These are phyloP conservation scores for Colletotrichum tanaceti DNA, from an alignment of 2,329 filamentous ascomycete genomes.

Conservation along the genomic window DNA sequence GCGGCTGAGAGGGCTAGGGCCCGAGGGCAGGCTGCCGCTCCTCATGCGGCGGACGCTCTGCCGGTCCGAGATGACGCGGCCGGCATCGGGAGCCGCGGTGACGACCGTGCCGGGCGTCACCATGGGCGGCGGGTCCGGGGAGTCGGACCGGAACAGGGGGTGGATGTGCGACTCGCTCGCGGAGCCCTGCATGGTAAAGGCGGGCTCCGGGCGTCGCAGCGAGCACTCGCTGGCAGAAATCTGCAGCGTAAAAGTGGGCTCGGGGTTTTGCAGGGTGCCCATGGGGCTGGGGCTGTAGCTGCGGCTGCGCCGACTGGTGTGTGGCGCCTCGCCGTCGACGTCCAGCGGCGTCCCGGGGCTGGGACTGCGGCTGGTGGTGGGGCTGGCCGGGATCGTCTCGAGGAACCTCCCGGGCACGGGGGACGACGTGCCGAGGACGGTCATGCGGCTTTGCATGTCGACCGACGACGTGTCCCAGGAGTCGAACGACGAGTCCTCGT, in stretches of 20 bases:
- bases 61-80: conserved; percentile 69
- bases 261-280: conserved; percentile 42
- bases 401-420: conserved; percentile 65
- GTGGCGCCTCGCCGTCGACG: conserved; percentile 58
- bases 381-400: conserved; percentile 78
- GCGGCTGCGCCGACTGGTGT: conserved; percentile 57
- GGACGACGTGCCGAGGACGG: conserved; percentile 63
- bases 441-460: conserved; percentile 70
- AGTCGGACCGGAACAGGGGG: conserved; percentile 80
- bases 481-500: conserved; percentile 74
- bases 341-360: conserved; percentile 73
- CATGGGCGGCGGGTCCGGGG: conserved; percentile 72
- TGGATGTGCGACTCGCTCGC: conserved; percentile 77
- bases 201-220: conserved; percentile 32
- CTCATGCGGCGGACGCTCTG: conserved; percentile 65
- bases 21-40: conserved; percentile 64
- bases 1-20: conserved; percentile 61
- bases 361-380: conserved; percentile 71
- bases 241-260: conserved; percentile 48
- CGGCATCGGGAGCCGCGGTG: conserved; percentile 75
- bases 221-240: conserved; percentile 60
- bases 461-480: conserved; percentile 80
- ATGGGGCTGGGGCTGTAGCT: conserved; percentile 63
- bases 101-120: conserved; percentile 78
- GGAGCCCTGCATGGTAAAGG: conserved; percentile 50